Conservation (phyloP, 108 stramenopile species). For the Nitzschia sp. region DNA sequence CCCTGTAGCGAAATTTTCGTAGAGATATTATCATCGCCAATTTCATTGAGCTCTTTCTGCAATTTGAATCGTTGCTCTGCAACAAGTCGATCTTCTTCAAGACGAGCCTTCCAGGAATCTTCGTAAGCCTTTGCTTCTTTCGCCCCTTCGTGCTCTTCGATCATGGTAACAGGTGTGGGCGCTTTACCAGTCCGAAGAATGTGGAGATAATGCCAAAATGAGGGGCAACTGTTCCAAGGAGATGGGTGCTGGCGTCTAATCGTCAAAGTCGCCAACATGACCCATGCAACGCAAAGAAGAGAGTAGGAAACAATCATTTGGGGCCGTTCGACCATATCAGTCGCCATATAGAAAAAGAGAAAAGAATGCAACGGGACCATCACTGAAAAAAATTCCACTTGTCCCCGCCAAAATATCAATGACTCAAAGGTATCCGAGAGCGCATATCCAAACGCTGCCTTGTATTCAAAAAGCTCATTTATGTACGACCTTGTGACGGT, state of each 20-base stretch:
- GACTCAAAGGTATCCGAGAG: constrained; percentile 31
- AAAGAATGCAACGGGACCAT: constrained; percentile 71
- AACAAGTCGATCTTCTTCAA: constrained; percentile 23
- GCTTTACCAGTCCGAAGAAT: constrained; percentile 26
- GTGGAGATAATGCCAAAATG: constrained; percentile 56
- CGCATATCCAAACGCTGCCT: constrained; percentile 20
- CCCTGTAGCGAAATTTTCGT: constrained; percentile 10
- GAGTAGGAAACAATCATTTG: constrained; percentile 58
- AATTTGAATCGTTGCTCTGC: constrained; percentile 45
- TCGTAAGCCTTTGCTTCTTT: constrained; percentile 29
- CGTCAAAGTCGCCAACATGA: constrained; percentile 66
- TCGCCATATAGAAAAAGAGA: constrained; percentile 48
- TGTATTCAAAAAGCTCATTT: constrained; percentile 66
- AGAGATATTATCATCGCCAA: constrained; percentile 51
- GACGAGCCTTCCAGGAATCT: constrained; percentile 17
- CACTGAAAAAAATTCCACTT: constrained; percentile 52
- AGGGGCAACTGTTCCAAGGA: constrained; percentile 67
- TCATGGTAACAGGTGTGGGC: constrained; percentile 8
- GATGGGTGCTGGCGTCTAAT: constrained; percentile 61
- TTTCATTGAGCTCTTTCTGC: constrained; percentile 40
- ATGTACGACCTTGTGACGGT: constrained; percentile 65
- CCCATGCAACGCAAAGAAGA: constrained; percentile 59
- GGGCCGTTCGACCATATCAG: constrained; percentile 61
- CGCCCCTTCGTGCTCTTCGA: constrained; percentile 37
- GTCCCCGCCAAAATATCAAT: constrained; percentile 75